Base-by-base conservation (phyloP, 306 rosid species). In the Pterocarpus santalinus region DNA sequence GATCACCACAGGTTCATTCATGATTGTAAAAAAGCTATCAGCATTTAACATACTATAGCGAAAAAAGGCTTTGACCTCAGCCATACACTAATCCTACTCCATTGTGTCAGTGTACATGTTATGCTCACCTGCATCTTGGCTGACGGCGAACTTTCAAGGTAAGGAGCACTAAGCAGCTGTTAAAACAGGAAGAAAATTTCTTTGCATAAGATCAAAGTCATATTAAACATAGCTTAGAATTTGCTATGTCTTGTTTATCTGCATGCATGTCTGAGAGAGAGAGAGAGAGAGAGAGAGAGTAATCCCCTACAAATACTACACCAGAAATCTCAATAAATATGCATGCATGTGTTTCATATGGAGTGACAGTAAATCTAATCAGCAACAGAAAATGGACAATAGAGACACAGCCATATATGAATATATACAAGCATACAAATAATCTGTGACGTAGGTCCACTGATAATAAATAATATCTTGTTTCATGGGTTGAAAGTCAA, bases 111-210 rank as follows among this genome's bases (percentile, higher is more conserved):
- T 38, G 39, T n/a, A 80, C 69, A 38, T 52, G 72, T 79, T 78
- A 53, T 81, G 69, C 91, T 87, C 81, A 93, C 99, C 99, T 88
- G 95, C 81, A 79, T 87, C 76, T 76, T 86, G 63, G 77, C 72
- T 61, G 89, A 55, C 41, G 92, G 73, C 44, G 87, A 75, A 76
- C 85, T 81, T 83, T 91, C 93, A 53, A 95, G 94, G 82, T 95
- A 95, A 65, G 99, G 99, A 66, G 97, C 99, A 73, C 99, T 95
- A 66, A 93, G 90, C 78, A 93, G 92, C 99, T 95, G 91, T 79
- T 78, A 69, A 71, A 80, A 36, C 65, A 58, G 47, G 60, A 72
- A 61, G 72, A 73, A 67, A 60, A 77, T 39, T 16, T 3, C 46
- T 41, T 61, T 61, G 61, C 77, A 70, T 58, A 55, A 81, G 83